These are phyloP conservation scores for Venturia nashicola DNA, from an alignment of 2,329 filamentous ascomycete species.

Conservation along the genomic window DNA sequence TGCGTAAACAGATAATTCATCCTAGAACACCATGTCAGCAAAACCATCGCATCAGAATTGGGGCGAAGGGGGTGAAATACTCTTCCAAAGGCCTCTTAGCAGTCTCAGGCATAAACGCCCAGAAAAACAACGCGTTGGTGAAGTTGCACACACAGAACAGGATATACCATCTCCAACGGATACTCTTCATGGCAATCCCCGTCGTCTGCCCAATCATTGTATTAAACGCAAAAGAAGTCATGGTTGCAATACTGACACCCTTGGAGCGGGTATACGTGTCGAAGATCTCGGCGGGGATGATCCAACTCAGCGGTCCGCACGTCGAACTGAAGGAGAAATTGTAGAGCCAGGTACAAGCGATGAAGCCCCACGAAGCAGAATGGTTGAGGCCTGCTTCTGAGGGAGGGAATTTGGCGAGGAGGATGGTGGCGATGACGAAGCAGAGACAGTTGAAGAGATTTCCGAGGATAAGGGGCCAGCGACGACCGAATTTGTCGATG, in stretches of 20 bases:
- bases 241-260: constrained; percentile 62
- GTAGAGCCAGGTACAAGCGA: constrained; percentile 44
- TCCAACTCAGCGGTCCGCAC: constrained; percentile 26
- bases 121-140: constrained; percentile 57
- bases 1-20: constrained; percentile 42
- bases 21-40: neutral
- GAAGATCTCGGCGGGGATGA: constrained; percentile 61
- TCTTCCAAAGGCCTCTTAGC: constrained; percentile 52
- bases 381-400: constrained; percentile 27
- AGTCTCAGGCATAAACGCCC: constrained; percentile 54
- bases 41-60: neutral
- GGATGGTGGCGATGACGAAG: constrained; percentile 54
- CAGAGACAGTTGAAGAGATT: constrained; percentile 60
- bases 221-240: constrained; percentile 64
- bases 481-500: constrained; percentile 58
- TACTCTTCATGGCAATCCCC: constrained; percentile 42
- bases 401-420: constrained; percentile 51
- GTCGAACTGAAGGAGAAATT: constrained; percentile 12
- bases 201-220: constrained; percentile 63
- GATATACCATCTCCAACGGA: constrained; percentile 46
- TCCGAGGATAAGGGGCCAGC: constrained; percentile 59
- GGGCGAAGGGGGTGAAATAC: constrained; percentile 48
- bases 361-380: constrained; percentile 60
- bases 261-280: constrained; percentile 64
- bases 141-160: constrained; percentile 57